phyloP scores from a whole-genome alignment of 1,284 basidiomycete genomes.

The Ceratobasidium papillatum region DNA sequence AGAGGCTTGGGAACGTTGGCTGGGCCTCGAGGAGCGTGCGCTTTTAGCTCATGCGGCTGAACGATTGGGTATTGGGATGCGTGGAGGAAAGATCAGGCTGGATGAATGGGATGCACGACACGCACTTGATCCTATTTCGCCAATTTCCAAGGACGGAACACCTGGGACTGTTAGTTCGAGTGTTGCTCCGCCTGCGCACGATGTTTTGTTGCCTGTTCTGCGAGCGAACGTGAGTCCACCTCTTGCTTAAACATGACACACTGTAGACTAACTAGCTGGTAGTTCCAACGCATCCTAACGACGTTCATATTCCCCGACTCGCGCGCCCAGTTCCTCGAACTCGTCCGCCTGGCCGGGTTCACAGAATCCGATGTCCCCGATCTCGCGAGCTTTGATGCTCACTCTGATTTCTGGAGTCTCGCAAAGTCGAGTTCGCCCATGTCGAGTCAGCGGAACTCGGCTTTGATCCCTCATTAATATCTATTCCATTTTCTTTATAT shows the following conservation, averaged over 20 bases:
- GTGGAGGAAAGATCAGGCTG: conserved; percentile 2
- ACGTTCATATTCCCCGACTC: conserved; percentile 76
- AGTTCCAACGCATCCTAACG: conserved; percentile 66
- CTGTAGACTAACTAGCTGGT: conserved; percentile 32
- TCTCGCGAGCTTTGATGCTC: conserved; percentile 16
- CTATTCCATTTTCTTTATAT: not conserved
- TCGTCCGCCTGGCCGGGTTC: conserved; percentile 52
- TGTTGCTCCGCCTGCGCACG: not conserved
- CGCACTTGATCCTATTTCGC: conserved; percentile 16
- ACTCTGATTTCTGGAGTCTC: conserved; percentile 38
- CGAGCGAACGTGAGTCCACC: conserved; percentile 63
- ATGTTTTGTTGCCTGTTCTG: conserved; percentile 59
- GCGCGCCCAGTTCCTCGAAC: conserved; percentile 65
- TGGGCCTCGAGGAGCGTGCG: conserved; percentile 49
- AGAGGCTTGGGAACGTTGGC: conserved; percentile 76
- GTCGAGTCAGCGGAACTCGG: not conserved
- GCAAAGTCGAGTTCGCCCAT: not conserved
- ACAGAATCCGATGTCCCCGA: conserved; percentile 4
- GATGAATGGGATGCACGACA: conserved; percentile 18
- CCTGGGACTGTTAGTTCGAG: not conserved
- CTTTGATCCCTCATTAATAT: not conserved
- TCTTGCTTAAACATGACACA: not conserved
- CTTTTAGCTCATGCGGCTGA: conserved; percentile 18
- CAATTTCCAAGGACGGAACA: not conserved
- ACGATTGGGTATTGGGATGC: conserved; percentile 11